Evolutionary conservation across 192 early-diverging fungal genomes (phyloP), one percentile per base, ranked within the genome.

Genomic region (Diversispora eburnea): DNA sequence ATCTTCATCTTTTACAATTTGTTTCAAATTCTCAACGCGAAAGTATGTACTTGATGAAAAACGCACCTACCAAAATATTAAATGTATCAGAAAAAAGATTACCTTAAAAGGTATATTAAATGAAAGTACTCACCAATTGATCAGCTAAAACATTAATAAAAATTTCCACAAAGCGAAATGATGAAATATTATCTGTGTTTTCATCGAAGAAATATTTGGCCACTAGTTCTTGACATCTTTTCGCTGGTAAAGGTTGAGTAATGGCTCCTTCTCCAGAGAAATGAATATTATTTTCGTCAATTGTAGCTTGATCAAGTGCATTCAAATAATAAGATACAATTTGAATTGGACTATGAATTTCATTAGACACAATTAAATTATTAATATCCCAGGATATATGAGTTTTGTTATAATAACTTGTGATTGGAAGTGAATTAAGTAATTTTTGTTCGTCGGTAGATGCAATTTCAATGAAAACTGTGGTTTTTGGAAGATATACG

Each of bases 101-200:
- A 33, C 2, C 25, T 33, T 33, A 33, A 33, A 33, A 33, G 25
- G 25, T 2, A 1, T 33, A 33, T 33, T 33, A 33, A 33, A 33
- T 33, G 25, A 33, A 33, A 33, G 25, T 33, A 33, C 25, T 33
- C 25, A 33, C 51, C 45, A 75, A 75, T 46, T 75, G 74, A 61
- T 75, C 66, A 68, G 74, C 74, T 43, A 75, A 55, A 8, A 75
- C 74, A 33, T 48, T 67, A 69, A 75, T 49, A 60, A 75, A 75
- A 22, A 75, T 75, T 43, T 75, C 66, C 1, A 75, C 13, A 69
- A 75, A 75, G 8, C 74, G 41, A 61, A 46, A 69, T 47, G 74
- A 75, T 9, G 20, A 45, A 13, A 75, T 75, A 2, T 59, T 39
- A 17, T 60, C 45, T 47, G 15, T 61, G 8, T 61, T 52, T n/a